phyloP scores from a whole-genome alignment of 1,284 basidiomycete genomes.

The Macrocystidia cucumis region DNA sequence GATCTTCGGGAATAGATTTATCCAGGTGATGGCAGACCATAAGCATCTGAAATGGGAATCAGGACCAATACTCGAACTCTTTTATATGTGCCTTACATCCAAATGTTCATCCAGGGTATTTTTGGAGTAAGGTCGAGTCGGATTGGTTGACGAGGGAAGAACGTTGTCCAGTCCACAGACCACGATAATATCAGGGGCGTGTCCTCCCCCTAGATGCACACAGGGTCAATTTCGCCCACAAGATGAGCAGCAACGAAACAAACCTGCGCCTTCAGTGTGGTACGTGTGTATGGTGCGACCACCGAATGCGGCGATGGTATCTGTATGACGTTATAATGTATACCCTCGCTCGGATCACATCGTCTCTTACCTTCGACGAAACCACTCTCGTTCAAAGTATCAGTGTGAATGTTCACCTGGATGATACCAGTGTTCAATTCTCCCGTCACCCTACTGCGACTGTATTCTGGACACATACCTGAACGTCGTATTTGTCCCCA shows the following conservation, averaged over 20 bases:
- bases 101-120: conserved; percentile 98
- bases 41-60: conserved; percentile 65
- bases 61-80: not conserved
- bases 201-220: conserved; percentile 75
- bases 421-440: not conserved
- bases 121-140: conserved; percentile 85
- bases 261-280: conserved; percentile 90
- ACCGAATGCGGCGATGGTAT: conserved; percentile 87
- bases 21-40: conserved; percentile 96
- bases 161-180: conserved; percentile 90
- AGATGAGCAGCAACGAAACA: conserved; percentile 12
- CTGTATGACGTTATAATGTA: conserved; percentile 27
- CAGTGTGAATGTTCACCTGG: conserved; percentile 93
- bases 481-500: conserved; percentile 91
- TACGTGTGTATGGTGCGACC: conserved; percentile 97
- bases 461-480: conserved; percentile 37
- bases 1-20: conserved; percentile 85
- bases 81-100: conserved; percentile 53
- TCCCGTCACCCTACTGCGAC: not conserved
- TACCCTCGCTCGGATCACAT: not conserved
- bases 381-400: conserved; percentile 93
- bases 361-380: conserved; percentile 72
- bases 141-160: conserved; percentile 96
- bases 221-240: not conserved
- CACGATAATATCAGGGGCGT: conserved; percentile 97